Base-by-base conservation (phyloP, 1,284 basidiomycete genomes). In the Leccinum pachyderme region DNA sequence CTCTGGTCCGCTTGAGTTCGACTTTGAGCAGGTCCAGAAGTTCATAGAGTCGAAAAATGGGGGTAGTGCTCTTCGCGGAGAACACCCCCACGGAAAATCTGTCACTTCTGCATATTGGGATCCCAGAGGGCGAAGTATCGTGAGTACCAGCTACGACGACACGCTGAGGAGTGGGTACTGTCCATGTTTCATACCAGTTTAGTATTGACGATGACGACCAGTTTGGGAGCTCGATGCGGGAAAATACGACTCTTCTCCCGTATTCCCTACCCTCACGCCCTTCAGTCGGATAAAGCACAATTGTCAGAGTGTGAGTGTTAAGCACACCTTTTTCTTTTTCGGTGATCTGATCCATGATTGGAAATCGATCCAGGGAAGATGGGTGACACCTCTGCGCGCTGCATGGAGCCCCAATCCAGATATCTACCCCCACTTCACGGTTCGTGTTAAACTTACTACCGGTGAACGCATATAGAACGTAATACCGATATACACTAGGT, bases 51-150 rank as follows among this genome's bases (percentile, higher is more conserved):
- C 83, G 4, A 75, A 77, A 59, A 67, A 71, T 33, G 87, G 86
- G 7, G 74, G 76, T 49, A 76, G 79, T 0, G 72, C 73, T 31
- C 70, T 88, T 39, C 81, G 87, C 7, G 84, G 76, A 2, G 81
- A 86, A 62, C 87, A 81, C 77, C 67, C 68, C 11, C 90, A 92
- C 63, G 78, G 81, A 51, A 88, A 89, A 67, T 87, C 87, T 18
- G 87, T 84, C 43, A 91, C 85, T 60, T 84, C 90, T 8, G 90
- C 87, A 0, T 91, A 86, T 61, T 92, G 89, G 89, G 89, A 91
- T 66, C 81, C 88, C 7, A 75, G 84, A 54, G 89, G 89, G 11
- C 79, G 85, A 33, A 77, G 81, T 49, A 84, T 92, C 57, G 83
- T 91, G 39, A 91, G 87, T 68, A 92, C 90, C 5, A 84, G 84